These are phyloP conservation scores for Clonostachys chloroleuca DNA, from an alignment of 2,329 filamentous ascomycete genomes.

Conservation along the genomic window DNA sequence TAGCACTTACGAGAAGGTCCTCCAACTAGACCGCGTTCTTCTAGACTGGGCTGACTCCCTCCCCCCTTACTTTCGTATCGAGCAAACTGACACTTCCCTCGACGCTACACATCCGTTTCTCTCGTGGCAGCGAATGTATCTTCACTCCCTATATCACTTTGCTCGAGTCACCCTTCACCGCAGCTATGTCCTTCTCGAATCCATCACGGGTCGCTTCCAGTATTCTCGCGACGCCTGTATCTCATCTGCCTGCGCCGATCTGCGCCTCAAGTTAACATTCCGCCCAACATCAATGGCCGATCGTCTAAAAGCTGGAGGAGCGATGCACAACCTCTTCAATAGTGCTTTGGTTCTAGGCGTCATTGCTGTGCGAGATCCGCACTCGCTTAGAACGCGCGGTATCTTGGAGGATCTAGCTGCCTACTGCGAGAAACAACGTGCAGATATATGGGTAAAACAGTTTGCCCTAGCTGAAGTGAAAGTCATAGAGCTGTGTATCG, in stretches of 20 bases:
- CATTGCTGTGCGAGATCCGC: conserved; percentile 16
- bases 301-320: conserved; percentile 19
- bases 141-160: conserved; percentile 32
- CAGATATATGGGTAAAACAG: conserved; percentile 32
- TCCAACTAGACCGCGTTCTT: conserved; percentile 24
- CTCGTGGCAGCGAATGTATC: conserved; percentile 27
- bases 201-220: conserved; percentile 30
- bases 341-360: conserved; percentile 29
- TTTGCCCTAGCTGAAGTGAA: conserved; percentile 33
- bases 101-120: conserved; percentile 21
- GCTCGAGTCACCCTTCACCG: conserved; percentile 31
- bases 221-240: conserved; percentile 32
- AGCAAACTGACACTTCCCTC: conserved; percentile 19
- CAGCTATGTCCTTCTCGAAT: conserved; percentile 28
- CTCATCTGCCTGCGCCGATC: conserved; percentile 30
- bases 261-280: conserved; percentile 9
- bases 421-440: conserved; percentile 31
- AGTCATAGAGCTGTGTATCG: conserved; percentile 33
- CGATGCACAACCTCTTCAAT: conserved; percentile 29
- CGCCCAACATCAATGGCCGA: conserved; percentile 19
- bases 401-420: conserved; percentile 30
- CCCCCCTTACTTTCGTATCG: conserved; percentile 25
- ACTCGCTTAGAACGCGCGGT: conserved; percentile 6
- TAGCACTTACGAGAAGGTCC: conserved; percentile 25
- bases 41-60: conserved; percentile 20